Evolutionary conservation across 108 stramenopile genomes (phyloP).

Genomic region (Nannochloropsis gaditana): DNA sequence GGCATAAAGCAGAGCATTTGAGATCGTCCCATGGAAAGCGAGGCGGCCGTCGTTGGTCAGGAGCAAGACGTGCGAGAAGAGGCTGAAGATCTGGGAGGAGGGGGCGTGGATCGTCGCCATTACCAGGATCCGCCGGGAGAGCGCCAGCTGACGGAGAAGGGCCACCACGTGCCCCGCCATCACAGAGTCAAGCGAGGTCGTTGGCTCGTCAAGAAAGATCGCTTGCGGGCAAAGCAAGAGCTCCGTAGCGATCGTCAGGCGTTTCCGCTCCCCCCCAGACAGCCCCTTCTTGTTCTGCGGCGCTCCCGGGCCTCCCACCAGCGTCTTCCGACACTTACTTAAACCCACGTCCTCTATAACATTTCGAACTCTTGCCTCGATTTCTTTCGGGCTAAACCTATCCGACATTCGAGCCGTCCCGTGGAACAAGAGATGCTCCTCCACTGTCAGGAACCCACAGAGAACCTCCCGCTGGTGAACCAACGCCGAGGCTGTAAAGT

Average conservation of each 20-base stretch:
- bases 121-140: constrained; percentile 30
- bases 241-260: constrained; percentile 35
- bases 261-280: constrained; percentile 49
- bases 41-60: constrained; percentile 2
- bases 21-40: background rate
- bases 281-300: constrained; percentile 23
- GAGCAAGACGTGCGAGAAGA: background rate
- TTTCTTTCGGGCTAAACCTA: background rate
- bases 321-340: constrained; percentile 3
- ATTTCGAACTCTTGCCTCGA: background rate
- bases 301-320: background rate
- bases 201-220: constrained; percentile 45
- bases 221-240: constrained; percentile 30
- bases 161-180: constrained; percentile 56
- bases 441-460: constrained; percentile 11
- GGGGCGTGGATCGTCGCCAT: constrained; percentile 47
- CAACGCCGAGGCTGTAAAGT: background rate
- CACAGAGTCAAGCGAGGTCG: constrained; percentile 53
- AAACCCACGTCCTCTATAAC: constrained; percentile 6
- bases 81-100: constrained; percentile 1
- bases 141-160: constrained; percentile 24
- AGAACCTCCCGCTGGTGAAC: background rate
- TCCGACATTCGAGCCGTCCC: background rate
- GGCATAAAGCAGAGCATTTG: background rate
- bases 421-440: background rate